Evolutionary conservation across 1,139 yeast genomes (phyloP), one percentile per base, ranked within the genome.

Genomic region (Saccharomyces pastorianus): DNA sequence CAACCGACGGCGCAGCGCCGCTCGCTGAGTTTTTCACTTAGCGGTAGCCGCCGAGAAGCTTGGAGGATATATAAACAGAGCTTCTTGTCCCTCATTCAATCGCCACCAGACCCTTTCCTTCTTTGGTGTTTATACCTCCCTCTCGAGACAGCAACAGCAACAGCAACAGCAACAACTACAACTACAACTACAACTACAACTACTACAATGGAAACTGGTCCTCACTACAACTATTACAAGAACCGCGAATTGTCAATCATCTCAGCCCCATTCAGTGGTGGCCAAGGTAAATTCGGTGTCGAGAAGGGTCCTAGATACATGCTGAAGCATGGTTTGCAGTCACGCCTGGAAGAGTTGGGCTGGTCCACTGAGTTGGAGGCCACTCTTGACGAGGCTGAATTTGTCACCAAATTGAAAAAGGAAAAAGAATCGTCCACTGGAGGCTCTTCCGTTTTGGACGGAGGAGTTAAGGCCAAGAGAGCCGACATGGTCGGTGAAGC

Each of bases 231-330:
- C 59, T 81, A 74, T 65, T 79, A 78, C 64, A 77, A 82, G 51
- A 66, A 76, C 49, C 82, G 77, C 61, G 75, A 80, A 57, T 80
- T 82, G 31, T 78, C 88, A 23, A 74, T 90, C 55, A 81, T 90
- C 60, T 77, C 84, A 27, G 96, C 96, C 0, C 96, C 97, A 53
- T 90, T 90, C 69, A 83, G 91, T 41, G 98, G 97, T n/a, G 99
- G 99, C 56, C 99, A 91, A 71, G 95, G 91, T 52, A 87, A 88
- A 65, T 81, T 85, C 41, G 99, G 99, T 54, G 97, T 91, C 46
- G 98, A 91, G 65, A 80, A 83, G 56, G 99, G 97, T 29, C 98
- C 99, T n/a, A 81, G 83, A 58, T 85, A 81, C 68, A 76, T 91
- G 59, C 71, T 89, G 53, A 79, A 84, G 59, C 81, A 83, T 55